A percentile compares a stretch with the other conserved stretches of the same genome.
Evolutionary conservation across 495 filamentous ascomycete genomes (phyloP).

Genomic region (Tuber borchii): DNA sequence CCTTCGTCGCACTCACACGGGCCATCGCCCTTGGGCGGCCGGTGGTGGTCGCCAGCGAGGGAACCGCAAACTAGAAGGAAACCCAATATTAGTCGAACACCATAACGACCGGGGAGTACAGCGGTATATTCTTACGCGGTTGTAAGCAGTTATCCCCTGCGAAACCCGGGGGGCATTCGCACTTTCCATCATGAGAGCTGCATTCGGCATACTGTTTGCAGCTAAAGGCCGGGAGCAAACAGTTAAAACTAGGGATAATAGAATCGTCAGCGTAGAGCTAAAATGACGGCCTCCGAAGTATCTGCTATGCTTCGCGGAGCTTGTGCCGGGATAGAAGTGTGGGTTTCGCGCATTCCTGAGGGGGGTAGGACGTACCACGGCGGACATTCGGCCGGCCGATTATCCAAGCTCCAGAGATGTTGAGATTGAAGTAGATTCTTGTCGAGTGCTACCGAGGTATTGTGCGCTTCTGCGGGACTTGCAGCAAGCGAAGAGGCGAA

Average conservation of each 20-base stretch:
- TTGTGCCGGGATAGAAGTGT: background rate
- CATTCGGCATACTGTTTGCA: conserved; percentile 84
- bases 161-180: conserved; percentile 82
- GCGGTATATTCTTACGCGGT: conserved; percentile 52
- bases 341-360: background rate
- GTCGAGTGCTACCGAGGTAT: conserved; percentile 28
- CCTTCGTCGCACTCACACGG: conserved; percentile 84
- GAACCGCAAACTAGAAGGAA: conserved; percentile 65
- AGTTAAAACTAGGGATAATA: conserved; percentile 75
- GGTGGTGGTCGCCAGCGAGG: conserved; percentile 68
- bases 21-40: conserved; percentile 60
- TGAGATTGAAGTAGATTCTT: conserved; percentile 29
- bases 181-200: conserved; percentile 81
- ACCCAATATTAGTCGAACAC: conserved; percentile 27
- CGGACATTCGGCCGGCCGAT: conserved; percentile 56
- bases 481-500: conserved; percentile 22
- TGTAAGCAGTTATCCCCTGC: conserved; percentile 85
- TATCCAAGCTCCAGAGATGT: conserved; percentile 39
- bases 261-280: conserved; percentile 7
- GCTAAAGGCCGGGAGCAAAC: conserved; percentile 80
- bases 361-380: conserved; percentile 52
- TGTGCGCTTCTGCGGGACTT: conserved; percentile 13
- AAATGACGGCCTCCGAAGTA: background rate
- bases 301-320: background rate
- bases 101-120: background rate